Conservation (phyloP, 2,329 filamentous ascomycete genomes). For the Onygenales sp. region DNA sequence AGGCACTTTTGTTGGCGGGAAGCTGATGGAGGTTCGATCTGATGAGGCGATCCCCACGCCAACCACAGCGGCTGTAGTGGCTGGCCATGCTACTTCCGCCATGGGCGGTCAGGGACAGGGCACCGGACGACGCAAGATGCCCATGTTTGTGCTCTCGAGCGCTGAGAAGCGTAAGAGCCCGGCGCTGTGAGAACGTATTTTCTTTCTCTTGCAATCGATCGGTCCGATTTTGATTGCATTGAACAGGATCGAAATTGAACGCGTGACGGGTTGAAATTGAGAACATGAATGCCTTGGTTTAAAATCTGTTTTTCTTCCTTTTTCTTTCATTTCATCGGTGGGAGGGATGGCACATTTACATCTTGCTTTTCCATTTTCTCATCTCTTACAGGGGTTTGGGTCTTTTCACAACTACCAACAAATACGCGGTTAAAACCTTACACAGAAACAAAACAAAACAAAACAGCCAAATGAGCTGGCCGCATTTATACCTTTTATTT, state of each 20-base stretch:
- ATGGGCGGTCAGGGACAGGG: conserved; percentile 52
- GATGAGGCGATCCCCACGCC: conserved; percentile 24
- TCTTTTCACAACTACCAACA: background rate
- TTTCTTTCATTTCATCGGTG: background rate
- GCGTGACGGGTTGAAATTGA: background rate
- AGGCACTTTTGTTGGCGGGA: conserved; percentile 47
- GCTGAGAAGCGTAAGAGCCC: conserved; percentile 82
- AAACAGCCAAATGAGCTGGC: background rate
- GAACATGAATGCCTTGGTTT: background rate
- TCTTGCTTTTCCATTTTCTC: background rate
- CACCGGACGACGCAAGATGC: conserved; percentile 63
- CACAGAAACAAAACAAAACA: background rate
- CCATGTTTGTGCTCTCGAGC: conserved; percentile 78
- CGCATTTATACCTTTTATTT: background rate
- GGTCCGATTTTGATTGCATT: background rate
- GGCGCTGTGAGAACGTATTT: conserved; percentile 40
- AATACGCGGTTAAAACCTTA: too few species aligned
- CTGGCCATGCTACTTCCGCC: conserved; percentile 55
- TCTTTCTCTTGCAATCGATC: background rate
- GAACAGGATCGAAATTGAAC: too few species aligned
- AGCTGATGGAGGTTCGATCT: conserved; percentile 38
- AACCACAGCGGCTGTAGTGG: conserved; percentile 31
- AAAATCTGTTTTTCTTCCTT: background rate
- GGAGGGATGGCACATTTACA: background rate
- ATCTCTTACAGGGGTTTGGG: background rate